Base-by-base conservation (phyloP, 768 basidiomycete genomes). In the Suillus placidus region DNA sequence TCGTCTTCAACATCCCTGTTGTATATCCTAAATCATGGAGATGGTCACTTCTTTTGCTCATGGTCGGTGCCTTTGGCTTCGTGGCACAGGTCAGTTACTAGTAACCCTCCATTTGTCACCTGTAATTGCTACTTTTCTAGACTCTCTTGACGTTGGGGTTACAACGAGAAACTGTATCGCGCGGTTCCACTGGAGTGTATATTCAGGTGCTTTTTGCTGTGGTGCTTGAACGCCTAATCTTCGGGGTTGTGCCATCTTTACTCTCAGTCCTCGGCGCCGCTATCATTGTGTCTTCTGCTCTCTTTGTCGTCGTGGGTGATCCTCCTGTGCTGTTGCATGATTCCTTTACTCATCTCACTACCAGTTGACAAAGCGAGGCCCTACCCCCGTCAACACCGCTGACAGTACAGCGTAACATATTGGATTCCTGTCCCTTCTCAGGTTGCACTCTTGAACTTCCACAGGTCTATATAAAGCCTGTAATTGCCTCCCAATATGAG, bases 151-250 rank as follows among this genome's bases (percentile, higher is more conserved):
- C 87, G 1, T 77, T 85, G 74, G 89, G 88, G 0, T 76, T 91
- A 12, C 87, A 88, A 64, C 83, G 85, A 3, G 89, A 91, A 71
- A 85, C 85, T 5, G 89, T 87, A 0, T 85, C 86, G 0, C 77
- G 88, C 47, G 89, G 87, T 0, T 79, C 86, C 1, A 79, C 91
- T 68, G 88, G 85, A 0, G 74, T 90, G 9, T 92, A 89, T 69
- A 77, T 82, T 6, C 83, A 85, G 74, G 83, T 92, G 40, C 79
- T 92, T 13, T 92, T 88, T 71, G 86, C 91, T 0, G 79, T 83
- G 1, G 73, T 87, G n/a, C 78, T 92, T 16, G 90, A 95, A 71
- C 80, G 84, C 5, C 67, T 89, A 37, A 83, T 91, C 68, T 92
- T 93, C 74, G 79, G 85, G 60, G 82, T 81, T 3, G 73, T 77